A percentile compares a stretch with the other conserved stretches of the same genome.
Evolutionary conservation across 352 stramenopile species (phyloP).

Genomic region (Aphanomyces stellatus): DNA sequence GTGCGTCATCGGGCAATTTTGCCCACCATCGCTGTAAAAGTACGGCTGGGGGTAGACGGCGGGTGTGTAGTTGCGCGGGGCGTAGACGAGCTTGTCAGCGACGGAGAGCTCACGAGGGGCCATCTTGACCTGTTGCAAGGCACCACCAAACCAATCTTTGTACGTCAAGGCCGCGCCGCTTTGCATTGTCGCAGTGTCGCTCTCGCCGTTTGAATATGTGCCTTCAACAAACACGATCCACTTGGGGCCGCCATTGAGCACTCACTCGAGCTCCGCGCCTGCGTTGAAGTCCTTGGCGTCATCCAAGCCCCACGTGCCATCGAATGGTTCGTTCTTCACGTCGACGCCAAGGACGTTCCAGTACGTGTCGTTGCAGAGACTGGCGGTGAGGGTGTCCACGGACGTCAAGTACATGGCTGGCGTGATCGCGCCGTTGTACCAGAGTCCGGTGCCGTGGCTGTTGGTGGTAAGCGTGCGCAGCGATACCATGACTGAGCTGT

Average conservation of each 20-base stretch:
- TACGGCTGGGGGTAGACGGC: conserved; percentile 57
- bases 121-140: conserved; percentile 45
- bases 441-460: conserved; percentile 37
- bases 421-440: conserved; percentile 33
- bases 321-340: conserved; percentile 65
- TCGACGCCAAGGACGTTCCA: conserved; percentile 77
- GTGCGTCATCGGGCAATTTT: conserved; percentile 43
- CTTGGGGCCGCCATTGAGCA: conserved; percentile 56
- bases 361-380: conserved; percentile 47
- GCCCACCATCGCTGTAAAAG: conserved; percentile 57
- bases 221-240: conserved; percentile 76
- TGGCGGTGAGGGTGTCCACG: conserved; percentile 41
- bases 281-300: conserved; percentile 50
- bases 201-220: conserved; percentile 32
- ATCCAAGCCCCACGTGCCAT: conserved; percentile 50
- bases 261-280: conserved; percentile 55
- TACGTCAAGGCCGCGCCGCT: conserved; percentile 40
- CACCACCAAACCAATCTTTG: conserved; percentile 75
- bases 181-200: conserved; percentile 39
- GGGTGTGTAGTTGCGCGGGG: conserved; percentile 72
- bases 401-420: conserved; percentile 43
- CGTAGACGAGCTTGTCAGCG: conserved; percentile 70
- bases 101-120: conserved; percentile 40
- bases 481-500: conserved; percentile 40
- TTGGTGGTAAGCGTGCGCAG: conserved; percentile 46